Evolutionary conservation across 257 asterid species (phyloP), one percentile per base, ranked within the genome.

Genomic region (Penstemon eatonii): DNA sequence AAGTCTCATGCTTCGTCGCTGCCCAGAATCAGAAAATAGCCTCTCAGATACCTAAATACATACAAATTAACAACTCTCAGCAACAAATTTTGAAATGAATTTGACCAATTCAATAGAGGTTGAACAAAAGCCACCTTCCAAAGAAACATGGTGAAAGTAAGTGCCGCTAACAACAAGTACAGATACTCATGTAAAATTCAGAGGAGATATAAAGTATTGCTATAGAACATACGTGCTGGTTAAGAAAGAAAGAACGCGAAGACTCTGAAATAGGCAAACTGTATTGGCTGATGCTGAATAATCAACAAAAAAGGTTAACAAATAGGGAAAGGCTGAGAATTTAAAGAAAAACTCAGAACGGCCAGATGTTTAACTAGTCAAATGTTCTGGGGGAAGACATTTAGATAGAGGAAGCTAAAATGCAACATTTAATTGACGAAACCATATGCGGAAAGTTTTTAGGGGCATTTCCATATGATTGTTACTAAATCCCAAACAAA

Each of bases 1-100:
- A 65, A 91, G 91, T 74, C 97, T 88, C 79, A 85, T 81, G 87
- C 96, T 93, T 73, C 97, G 81, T 46, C 99, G 90, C 76, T 92
- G 94, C 56, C 89, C 90, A 52, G 97, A 94, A 79, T 94, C 99
- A 71, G 95, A 74, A 87, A 91, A 94, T 58, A 94, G 78, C 85
- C 96, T 89, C 82, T 92, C 99, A 60, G 99, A 91, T 74, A 91
- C 96, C 97, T 92, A 78, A 67, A 78, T 37, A 56, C 76, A 83
- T 54, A 70, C 40, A 66, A 47, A 56, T 60, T n/a, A 68, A 46
- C 71, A 68, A 62, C 59, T 76, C 79, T 81, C 65, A 76, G 75
- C 49, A 62, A 63, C 38, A 33, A 56, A 62, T 53, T 44, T 12
- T 60, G 66, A 13, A 25, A 55, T 6, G 46, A 64, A 13, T 3